A percentile compares a stretch with the other conserved stretches of the same genome.
Evolutionary conservation across 148 eudicot species (phyloP).

Genomic region (Silene uniflora): DNA sequence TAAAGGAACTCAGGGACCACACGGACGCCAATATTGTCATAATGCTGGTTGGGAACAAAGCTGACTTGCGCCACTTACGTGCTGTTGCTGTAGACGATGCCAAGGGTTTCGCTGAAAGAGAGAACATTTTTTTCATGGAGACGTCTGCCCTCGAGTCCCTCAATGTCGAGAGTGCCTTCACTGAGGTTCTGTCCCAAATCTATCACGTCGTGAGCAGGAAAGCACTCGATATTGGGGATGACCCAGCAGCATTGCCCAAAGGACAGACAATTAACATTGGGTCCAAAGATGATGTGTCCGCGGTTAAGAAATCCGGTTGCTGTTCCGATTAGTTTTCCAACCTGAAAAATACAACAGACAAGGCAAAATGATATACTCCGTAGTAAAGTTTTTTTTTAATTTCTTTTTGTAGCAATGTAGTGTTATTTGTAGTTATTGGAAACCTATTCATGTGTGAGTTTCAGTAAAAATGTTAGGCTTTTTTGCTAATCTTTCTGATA

Average conservation of each 20-base stretch:
- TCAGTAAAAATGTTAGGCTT: slow-evolving; percentile 12
- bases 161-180: slow-evolving; percentile 76
- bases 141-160: slow-evolving; percentile 77
- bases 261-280: slow-evolving; percentile 79
- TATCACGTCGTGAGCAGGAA: slow-evolving; percentile 73
- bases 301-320: slow-evolving; percentile 66
- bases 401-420: neutral
- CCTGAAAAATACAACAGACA: neutral
- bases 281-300: slow-evolving; percentile 60
- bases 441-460: slow-evolving; percentile 10
- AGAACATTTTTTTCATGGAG: slow-evolving; percentile 78
- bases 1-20: slow-evolving; percentile 79
- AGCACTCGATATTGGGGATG: slow-evolving; percentile 70
- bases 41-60: slow-evolving; percentile 87
- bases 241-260: slow-evolving; percentile 59
- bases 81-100: slow-evolving; percentile 61
- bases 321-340: slow-evolving; percentile 43
- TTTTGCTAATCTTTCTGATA: slow-evolving; percentile 13
- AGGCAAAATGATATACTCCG: neutral
- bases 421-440: neutral
- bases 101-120: slow-evolving; percentile 53
- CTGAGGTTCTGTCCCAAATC: slow-evolving; percentile 67
- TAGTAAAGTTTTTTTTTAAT: neutral
- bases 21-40: slow-evolving; percentile 72
- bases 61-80: slow-evolving; percentile 74